phyloP scores from a whole-genome alignment of 257 asterid species.

The Gynochthodes officinalis region DNA sequence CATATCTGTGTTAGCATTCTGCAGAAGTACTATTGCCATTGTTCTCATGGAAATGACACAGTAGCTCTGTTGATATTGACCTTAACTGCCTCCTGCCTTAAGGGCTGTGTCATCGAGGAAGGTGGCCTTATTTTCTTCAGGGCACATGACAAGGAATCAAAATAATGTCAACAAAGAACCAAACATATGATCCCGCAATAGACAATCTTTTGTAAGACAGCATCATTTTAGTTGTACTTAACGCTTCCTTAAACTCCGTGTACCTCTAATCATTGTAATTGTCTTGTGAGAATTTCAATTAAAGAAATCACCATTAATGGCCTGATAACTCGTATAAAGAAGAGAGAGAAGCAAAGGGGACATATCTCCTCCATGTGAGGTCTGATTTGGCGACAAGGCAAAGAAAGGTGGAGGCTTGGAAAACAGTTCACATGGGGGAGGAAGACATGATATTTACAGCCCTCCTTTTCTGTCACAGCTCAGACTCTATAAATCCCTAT shows the following conservation, averaged over 20 bases:
- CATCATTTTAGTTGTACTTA: slow-evolving; percentile 27
- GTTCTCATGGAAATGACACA: too few relatives aligned
- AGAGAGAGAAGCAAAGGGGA: slow-evolving; percentile 21
- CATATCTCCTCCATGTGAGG: slow-evolving; percentile 52
- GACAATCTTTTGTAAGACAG: slow-evolving; percentile 24
- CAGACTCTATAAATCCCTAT: slow-evolving; percentile 16
- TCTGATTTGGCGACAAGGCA: slow-evolving; percentile 51
- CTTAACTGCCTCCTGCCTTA: too few relatives aligned
- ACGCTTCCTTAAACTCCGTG: slow-evolving; percentile 29
- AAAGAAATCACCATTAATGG: slow-evolving; percentile 9
- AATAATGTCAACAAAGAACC: slow-evolving; percentile 2
- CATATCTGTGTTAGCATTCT: not conserved
- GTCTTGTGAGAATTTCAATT: slow-evolving; percentile 29
- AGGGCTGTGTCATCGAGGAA: too few relatives aligned
- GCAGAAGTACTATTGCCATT: too few relatives aligned
- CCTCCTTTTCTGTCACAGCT: slow-evolving; percentile 39
- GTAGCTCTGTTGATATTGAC: too few relatives aligned
- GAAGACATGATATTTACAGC: slow-evolving; percentile 28
- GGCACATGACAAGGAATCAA: slow-evolving; percentile 19
- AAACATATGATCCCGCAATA: not conserved
- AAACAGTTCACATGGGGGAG: slow-evolving; percentile 67
- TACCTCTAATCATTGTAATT: slow-evolving; percentile 52
- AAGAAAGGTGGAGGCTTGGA: slow-evolving; percentile 34
- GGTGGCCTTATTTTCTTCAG: not conserved
- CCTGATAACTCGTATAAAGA: too few relatives aligned